phyloP scores from a whole-genome alignment of 345 rosid genomes.

The Cochlearia excelsa region DNA sequence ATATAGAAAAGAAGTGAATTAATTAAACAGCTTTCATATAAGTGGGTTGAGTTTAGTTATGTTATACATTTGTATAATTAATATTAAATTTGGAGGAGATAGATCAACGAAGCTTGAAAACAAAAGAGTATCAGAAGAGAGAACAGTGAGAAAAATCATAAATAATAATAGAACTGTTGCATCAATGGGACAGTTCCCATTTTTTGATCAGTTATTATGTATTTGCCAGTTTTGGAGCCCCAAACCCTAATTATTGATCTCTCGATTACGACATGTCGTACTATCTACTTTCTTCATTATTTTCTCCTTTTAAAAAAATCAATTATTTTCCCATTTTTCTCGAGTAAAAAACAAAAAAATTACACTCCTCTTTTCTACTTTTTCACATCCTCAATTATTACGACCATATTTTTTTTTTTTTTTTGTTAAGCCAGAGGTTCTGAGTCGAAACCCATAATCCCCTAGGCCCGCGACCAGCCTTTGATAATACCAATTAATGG shows the following conservation, averaged over 20 bases:
- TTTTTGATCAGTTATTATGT: slow-evolving; percentile 27
- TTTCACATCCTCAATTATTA: slow-evolving; percentile 10
- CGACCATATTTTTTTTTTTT: not conserved
- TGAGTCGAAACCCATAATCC: too few species aligned
- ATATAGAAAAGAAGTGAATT: too few species aligned
- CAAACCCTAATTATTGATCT: slow-evolving; percentile 37
- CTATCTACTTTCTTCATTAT: slow-evolving; percentile 25
- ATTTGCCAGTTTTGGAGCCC: slow-evolving; percentile 39
- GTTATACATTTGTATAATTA: too few species aligned
- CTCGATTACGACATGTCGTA: slow-evolving; percentile 36
- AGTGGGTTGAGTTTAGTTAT: too few species aligned
- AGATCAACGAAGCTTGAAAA: slow-evolving; percentile 6
- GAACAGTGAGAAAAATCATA: slow-evolving; percentile 33
- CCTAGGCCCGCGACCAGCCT: too few species aligned
- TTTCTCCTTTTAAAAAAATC: not conserved
- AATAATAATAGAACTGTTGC: slow-evolving; percentile 33
- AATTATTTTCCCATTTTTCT: not conserved
- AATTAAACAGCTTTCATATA: too few species aligned
- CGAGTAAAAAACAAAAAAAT: too few species aligned
- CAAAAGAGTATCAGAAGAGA: slow-evolving; percentile 20
- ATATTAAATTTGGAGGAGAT: slow-evolving; percentile 4
- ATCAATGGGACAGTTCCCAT: slow-evolving; percentile 39
- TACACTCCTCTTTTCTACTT: not conserved
- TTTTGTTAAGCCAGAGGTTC: too few species aligned
- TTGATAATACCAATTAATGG: too few species aligned